Conservation (phyloP, 352 stramenopile genomes). For the Aphanomyces astaci region DNA sequence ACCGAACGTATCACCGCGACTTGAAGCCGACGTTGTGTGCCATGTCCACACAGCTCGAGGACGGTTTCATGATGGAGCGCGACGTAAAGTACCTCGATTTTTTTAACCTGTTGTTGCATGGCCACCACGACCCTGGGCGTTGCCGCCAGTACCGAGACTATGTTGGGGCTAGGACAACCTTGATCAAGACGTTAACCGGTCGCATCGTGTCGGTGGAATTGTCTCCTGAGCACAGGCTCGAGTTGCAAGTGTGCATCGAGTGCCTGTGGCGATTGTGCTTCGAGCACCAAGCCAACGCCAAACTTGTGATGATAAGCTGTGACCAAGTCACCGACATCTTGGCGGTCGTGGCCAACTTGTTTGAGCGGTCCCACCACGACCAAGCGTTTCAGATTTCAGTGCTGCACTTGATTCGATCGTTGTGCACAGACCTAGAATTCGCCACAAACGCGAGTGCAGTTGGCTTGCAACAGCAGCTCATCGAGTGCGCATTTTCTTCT, state of each 20-base stretch:
- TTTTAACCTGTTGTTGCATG: constrained; percentile 15
- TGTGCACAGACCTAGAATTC: not conserved
- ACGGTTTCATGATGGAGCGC: not conserved
- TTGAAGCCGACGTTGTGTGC: not conserved
- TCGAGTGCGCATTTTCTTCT: not conserved
- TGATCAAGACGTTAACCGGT: not conserved
- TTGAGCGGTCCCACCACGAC: not conserved
- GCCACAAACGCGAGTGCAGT: not conserved
- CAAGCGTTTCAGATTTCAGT: not conserved
- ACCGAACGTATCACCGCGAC: not conserved
- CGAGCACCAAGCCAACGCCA: not conserved
- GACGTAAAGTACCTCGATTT: not conserved
- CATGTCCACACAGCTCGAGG: not conserved
- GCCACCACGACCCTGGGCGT: not conserved
- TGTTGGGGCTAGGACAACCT: not conserved
- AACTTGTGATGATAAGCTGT: not conserved
- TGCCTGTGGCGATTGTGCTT: constrained; percentile 19
- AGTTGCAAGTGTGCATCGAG: not conserved
- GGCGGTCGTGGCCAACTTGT: not conserved
- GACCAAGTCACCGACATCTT: not conserved
- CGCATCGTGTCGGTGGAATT: not conserved
- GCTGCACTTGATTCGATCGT: constrained; percentile 2
- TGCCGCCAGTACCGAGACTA: not conserved
- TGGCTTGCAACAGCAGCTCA: not conserved
- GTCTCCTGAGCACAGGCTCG: not conserved